Base-by-base conservation (phyloP, 1,284 basidiomycete species). In the Schizophyllum amplum region DNA sequence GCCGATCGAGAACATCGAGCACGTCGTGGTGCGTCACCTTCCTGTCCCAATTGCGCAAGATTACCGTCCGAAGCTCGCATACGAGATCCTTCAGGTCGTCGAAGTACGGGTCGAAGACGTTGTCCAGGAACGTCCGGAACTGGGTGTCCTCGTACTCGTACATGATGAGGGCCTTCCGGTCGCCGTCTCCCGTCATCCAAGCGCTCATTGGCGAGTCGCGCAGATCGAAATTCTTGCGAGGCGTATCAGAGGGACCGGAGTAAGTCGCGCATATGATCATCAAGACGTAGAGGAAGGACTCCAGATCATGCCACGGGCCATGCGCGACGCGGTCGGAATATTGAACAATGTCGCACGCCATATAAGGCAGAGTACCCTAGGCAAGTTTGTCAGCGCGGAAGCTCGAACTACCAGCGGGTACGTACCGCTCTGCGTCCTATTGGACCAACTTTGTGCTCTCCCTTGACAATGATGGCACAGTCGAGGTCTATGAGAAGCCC, bases 291-390 rank as follows among this genome's bases (percentile, higher is more conserved):
- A 60, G 23, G n/a, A 57, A 24, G 13, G 55, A 56, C 26, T 58
- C 52, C 5, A 58, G 50, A 26, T 60, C 57, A 51, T 59, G 58
- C 1, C n/a, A 23, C 3, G 58, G 58, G 23, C 55, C 53, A n/a
- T 57, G 59, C 22, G 5, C 27, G 27, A 23, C 24, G n/a, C n/a
- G 24, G 48, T 5, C 9, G 13, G 23, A 42, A 24, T 51, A 50
- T 17, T 26, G 50, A 13, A 59, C 23, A 7, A 3, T 42, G 33
- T 47, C 54, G 6, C 51, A 47, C 7, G 59, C 54, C 56, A 57
- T 57, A 54, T 57, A 57, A 24, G 48, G 13, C 22, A 50, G 53
- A 46, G 54, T 57, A 25, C 56, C 56, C 56, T 57, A 17, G 13
- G n/a, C n/a, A n/a, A n/a, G n/a, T n/a, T n/a, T n/a, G 17, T 42